A percentile compares a stretch with the other conserved stretches of the same genome.
Conservation (phyloP, 768 basidiomycete species). For the Tylopilus balloui region DNA sequence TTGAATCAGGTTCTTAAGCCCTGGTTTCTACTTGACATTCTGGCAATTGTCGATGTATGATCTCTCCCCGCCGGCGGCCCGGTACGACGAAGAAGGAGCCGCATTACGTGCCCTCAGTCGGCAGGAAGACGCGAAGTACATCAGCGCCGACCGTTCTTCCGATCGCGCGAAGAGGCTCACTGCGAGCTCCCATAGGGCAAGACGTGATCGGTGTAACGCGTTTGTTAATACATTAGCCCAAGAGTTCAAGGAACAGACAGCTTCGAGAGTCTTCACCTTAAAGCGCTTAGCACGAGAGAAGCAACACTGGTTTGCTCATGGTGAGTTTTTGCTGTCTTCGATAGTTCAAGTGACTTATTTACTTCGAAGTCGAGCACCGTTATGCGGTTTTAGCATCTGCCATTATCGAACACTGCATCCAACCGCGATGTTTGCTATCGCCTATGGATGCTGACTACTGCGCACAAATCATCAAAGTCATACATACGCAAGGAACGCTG, state of each 20-base stretch:
- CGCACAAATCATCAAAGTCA: conserved; percentile 81
- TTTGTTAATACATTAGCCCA: conserved; percentile 56
- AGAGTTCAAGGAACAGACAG: conserved; percentile 74
- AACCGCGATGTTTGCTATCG: conserved; percentile 88
- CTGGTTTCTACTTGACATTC: conserved; percentile 92
- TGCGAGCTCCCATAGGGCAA: conserved; percentile 53
- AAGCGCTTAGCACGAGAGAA: conserved; percentile 77
- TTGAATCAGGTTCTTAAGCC: conserved; percentile 42
- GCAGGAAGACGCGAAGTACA: conserved; percentile 62
- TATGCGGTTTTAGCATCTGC: conserved; percentile 50
- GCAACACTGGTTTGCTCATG: conserved; percentile 75
- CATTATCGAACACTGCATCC: conserved; percentile 87
- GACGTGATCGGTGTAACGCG: conserved; percentile 62
- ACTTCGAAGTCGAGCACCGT: conserved; percentile 29
- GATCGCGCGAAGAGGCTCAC: conserved; percentile 57
- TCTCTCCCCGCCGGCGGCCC: conserved; percentile 66
- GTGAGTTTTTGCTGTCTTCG: conserved; percentile 27
- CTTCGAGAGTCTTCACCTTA: conserved; percentile 66
- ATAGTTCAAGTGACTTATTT: conserved; percentile 6
- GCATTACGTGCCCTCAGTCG: conserved; percentile 57
- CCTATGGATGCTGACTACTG: conserved; percentile 97
- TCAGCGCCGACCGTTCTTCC: conserved; percentile 64
- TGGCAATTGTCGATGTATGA: conserved; percentile 96
- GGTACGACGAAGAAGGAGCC: conserved; percentile 76
- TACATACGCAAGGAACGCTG: conserved; percentile 85